Evolutionary conservation across 306 rosid genomes (phyloP).

Genomic region (Castanea mollissima): DNA sequence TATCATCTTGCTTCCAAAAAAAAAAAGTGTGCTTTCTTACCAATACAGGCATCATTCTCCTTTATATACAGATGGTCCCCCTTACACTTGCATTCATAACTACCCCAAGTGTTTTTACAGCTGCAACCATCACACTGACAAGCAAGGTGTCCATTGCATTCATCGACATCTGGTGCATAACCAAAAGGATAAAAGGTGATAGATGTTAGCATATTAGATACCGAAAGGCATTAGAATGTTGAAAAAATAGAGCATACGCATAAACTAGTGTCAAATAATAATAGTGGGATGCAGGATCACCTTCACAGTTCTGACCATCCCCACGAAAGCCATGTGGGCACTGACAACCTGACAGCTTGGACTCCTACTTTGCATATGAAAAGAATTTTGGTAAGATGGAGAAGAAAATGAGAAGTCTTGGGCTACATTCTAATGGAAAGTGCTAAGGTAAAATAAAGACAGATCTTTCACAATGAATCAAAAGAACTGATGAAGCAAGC

Average conservation of each 20-base stretch:
- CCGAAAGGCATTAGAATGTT: neutral
- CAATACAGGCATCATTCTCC: slow-evolving; percentile 52
- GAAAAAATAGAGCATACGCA: neutral
- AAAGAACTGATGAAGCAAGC: neutral
- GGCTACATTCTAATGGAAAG: slow-evolving; percentile 2
- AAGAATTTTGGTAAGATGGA: slow-evolving; percentile 21
- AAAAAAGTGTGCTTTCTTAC: slow-evolving; percentile 22
- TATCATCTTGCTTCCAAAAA: no score
- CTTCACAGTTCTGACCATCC: slow-evolving; percentile 69
- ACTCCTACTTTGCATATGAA: slow-evolving; percentile 41
- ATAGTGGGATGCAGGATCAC: slow-evolving; percentile 36
- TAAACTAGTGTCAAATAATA: neutral
- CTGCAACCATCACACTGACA: slow-evolving; percentile 55
- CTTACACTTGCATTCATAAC: slow-evolving; percentile 53
- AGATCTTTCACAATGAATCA: neutral
- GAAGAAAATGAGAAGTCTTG: neutral
- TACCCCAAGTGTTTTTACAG: slow-evolving; percentile 60
- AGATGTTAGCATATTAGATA: neutral
- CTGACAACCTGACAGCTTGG: slow-evolving; percentile 55
- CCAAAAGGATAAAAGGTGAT: neutral
- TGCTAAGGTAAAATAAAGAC: neutral
- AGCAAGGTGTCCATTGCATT: slow-evolving; percentile 42
- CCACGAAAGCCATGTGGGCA: slow-evolving; percentile 78
- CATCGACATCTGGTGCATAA: slow-evolving; percentile 45
- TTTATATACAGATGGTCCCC: slow-evolving; percentile 41